Percentiles rank a stretch among this genome's conserved stretches.
Conservation (phyloP, 192 early-diverging fungal species). For the Blastocladiella britannica region DNA sequence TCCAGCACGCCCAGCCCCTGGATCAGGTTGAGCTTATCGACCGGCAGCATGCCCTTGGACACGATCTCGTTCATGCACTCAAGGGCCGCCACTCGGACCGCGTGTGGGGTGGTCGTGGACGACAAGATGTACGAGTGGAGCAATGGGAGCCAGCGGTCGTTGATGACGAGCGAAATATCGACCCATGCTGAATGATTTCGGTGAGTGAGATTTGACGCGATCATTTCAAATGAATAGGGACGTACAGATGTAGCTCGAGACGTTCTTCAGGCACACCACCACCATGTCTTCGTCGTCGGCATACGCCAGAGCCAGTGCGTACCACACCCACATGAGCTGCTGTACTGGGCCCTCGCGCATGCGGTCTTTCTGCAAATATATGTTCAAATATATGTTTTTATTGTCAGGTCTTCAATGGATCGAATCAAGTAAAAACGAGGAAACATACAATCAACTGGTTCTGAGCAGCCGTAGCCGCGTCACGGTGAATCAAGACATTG, state of each 20-base stretch:
- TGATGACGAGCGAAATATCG: constrained; percentile 75
- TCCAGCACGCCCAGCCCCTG: constrained; percentile 43
- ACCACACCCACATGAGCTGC: constrained; percentile 50
- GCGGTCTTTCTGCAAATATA: constrained; percentile 50
- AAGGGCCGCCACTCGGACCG: constrained; percentile 49
- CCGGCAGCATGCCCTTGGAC: constrained; percentile 74
- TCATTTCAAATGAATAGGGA: neutral
- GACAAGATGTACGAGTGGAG: constrained; percentile 48
- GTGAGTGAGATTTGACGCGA: neutral
- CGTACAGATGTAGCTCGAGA: constrained; percentile 55
- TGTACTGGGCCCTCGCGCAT: constrained; percentile 68
- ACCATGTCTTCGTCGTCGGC: constrained; percentile 47
- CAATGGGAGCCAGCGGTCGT: constrained; percentile 49
- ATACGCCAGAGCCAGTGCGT: too few species aligned
- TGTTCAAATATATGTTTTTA: too few species aligned
- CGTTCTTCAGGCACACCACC: constrained; percentile 38
- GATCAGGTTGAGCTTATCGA: constrained; percentile 73
- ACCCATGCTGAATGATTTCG: constrained; percentile 47
- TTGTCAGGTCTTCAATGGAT: too few species aligned
- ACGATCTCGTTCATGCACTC: constrained; percentile 70
- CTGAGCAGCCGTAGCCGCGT: constrained; percentile 36
- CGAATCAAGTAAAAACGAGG: neutral
- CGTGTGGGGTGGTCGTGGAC: constrained; percentile 7
- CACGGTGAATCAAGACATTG: constrained; percentile 40
- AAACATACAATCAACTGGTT: constrained; percentile 43